These are phyloP conservation scores for Viridothelium virens DNA, from an alignment of 495 filamentous ascomycete genomes.

Conservation along the genomic window DNA sequence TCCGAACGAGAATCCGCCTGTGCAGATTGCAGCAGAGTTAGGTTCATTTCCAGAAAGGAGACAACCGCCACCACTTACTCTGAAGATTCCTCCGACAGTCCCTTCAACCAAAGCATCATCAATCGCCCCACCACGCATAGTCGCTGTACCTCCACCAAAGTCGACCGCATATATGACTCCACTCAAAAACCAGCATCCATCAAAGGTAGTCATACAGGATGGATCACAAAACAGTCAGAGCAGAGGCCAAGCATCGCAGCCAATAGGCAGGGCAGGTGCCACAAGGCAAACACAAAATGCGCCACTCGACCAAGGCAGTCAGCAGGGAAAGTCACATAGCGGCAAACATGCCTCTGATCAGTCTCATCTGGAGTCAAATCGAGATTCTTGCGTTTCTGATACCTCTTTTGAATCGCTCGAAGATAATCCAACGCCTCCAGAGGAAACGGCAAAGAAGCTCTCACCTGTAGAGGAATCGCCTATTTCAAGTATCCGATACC, in stretches of 20 bases:
- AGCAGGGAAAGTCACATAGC: neutral
- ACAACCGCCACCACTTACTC: neutral
- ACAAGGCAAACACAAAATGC: neutral
- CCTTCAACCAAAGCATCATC: neutral
- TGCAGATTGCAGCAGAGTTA: neutral
- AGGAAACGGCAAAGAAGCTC: conserved; percentile 33
- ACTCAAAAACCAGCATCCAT: neutral
- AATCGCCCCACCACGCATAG: conserved; percentile 5
- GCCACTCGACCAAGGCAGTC: neutral
- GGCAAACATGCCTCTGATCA: conserved; percentile 10
- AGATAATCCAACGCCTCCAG: conserved; percentile 35
- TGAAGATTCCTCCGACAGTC: neutral
- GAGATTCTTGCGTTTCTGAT: conserved; percentile 28
- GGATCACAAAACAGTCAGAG: neutral
- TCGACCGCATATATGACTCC: neutral
- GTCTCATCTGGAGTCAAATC: neutral
- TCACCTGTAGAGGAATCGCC: conserved; percentile 37
- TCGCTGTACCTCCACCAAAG: neutral
- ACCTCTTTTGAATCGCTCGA: conserved; percentile 36
- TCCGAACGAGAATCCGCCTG: neutral
- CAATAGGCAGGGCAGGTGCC: neutral
- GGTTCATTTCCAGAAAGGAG: conserved; percentile 1
- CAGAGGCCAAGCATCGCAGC: neutral
- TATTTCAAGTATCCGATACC: conserved; percentile 34
- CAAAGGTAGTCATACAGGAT: neutral